A percentile compares a stretch with the other conserved stretches of the same genome.
Conservation (phyloP, 1,139 yeast genomes). For the Kluyveromyces marxianus region DNA sequence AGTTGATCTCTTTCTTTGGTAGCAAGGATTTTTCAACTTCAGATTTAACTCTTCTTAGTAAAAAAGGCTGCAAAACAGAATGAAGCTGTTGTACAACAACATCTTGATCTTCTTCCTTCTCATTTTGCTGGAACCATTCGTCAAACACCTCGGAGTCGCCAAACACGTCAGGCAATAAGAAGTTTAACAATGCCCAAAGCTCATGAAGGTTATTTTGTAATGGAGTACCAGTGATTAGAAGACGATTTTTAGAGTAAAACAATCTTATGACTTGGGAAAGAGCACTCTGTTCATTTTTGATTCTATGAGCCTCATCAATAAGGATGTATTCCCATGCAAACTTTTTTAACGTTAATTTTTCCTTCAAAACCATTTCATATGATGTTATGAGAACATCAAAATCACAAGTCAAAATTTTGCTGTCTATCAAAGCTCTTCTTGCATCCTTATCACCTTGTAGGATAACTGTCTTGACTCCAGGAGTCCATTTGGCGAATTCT, state of each 20-base stretch:
- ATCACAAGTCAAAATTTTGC: constrained; percentile 48
- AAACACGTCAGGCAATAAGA: constrained; percentile 69
- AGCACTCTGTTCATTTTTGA: constrained; percentile 69
- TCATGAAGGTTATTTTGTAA: constrained; percentile 73
- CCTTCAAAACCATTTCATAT: constrained; percentile 70
- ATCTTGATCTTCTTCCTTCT: constrained; percentile 42
- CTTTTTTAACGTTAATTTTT: constrained; percentile 55
- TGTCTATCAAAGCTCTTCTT: constrained; percentile 46
- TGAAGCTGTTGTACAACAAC: constrained; percentile 79
- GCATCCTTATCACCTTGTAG: constrained; percentile 69
- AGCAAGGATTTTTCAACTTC: constrained; percentile 72
- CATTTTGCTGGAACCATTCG: constrained; percentile 52
- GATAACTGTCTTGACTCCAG: constrained; percentile 60
- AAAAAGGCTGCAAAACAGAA: constrained; percentile 73
- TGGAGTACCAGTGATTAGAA: constrained; percentile 76
- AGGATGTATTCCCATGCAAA: constrained; percentile 69
- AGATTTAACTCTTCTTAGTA: constrained; percentile 65
- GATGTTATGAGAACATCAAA: constrained; percentile 71
- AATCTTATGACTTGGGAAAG: constrained; percentile 67
- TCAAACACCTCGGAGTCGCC: constrained; percentile 69
- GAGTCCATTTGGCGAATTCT: constrained; percentile 73
- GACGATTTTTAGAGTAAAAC: constrained; percentile 62
- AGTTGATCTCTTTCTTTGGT: constrained; percentile 67
- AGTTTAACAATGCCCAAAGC: constrained; percentile 72
- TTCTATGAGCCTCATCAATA: constrained; percentile 78